Evolutionary conservation across 1,284 basidiomycete genomes (phyloP).

Genomic region (Sporisorium iseilematis-ciliati): DNA sequence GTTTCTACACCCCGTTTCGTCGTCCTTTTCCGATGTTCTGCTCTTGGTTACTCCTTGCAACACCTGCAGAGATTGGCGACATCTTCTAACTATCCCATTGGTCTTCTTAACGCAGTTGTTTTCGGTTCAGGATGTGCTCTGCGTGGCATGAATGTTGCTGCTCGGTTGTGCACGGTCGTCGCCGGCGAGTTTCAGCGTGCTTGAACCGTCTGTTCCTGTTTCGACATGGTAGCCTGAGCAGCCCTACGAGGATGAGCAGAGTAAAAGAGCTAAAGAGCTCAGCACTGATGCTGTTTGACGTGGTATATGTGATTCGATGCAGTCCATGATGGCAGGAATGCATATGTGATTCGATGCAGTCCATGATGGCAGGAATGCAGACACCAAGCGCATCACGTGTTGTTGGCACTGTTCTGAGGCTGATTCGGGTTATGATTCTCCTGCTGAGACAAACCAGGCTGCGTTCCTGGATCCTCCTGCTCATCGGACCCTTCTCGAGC

Average conservation of each 20-base stretch:
- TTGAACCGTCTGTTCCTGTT: background rate
- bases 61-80: conserved; percentile 53
- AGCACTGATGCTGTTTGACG: too few relatives aligned
- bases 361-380: background rate
- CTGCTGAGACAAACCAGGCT: conserved; percentile 48
- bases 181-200: background rate
- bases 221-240: background rate
- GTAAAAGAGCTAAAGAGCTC: background rate
- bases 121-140: too few relatives aligned
- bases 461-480: conserved; percentile 33
- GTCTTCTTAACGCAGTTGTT: conserved; percentile 6
- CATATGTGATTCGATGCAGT: background rate
- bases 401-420: conserved; percentile 15
- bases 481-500: conserved; percentile 18
- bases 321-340: background rate
- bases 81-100: conserved; percentile 28
- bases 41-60: background rate
- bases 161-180: background rate
- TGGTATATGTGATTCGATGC: too few relatives aligned
- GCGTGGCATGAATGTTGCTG: background rate
- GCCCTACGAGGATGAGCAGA: background rate
- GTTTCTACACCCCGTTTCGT: background rate
- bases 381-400: conserved; percentile 12
- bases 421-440: conserved; percentile 54
- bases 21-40: too few relatives aligned